Percentiles rank a stretch among this genome's conserved stretches.
Conservation (phyloP, 2,329 filamentous ascomycete species). For the Tolypocladium endophyticum region DNA sequence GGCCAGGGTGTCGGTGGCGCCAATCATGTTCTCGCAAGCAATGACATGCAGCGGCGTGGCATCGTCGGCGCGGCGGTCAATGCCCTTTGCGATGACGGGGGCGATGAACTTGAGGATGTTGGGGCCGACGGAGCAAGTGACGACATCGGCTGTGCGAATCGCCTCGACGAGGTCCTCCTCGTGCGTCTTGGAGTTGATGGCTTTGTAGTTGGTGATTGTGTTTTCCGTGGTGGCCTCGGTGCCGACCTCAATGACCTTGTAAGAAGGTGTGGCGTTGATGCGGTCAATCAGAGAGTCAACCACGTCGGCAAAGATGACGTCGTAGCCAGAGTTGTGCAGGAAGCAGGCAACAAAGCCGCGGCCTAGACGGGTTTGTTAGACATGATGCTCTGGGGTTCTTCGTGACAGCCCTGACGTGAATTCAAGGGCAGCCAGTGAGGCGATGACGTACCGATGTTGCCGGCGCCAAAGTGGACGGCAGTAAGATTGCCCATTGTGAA, state of each 20-base stretch:
- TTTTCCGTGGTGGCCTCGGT: conserved; percentile 70
- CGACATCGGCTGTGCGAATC: conserved; percentile 77
- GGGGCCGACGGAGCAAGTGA: conserved; percentile 94
- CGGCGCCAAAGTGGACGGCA: conserved; percentile 76
- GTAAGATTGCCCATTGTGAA: conserved; percentile 47
- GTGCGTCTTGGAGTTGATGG: conserved; percentile 87
- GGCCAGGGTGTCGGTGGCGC: conserved; percentile 80
- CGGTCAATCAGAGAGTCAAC: conserved; percentile 71
- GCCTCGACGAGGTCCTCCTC: conserved; percentile 73
- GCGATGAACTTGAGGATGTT: conserved; percentile 96
- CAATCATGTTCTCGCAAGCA: conserved; percentile 96
- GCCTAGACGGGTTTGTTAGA: conserved; percentile 23
- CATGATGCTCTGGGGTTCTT: neutral
- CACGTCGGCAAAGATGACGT: conserved; percentile 95
- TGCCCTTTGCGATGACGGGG: conserved; percentile 87
- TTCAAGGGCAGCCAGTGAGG: neutral
- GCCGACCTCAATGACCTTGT: conserved; percentile 90
- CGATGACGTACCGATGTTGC: conserved; percentile 58
- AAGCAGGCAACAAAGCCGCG: conserved; percentile 85
- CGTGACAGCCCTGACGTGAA: neutral
- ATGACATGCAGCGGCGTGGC: conserved; percentile 74
- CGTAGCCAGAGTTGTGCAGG: conserved; percentile 87
- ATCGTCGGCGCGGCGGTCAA: conserved; percentile 60
- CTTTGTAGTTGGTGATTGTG: conserved; percentile 88
- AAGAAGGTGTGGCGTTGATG: conserved; percentile 65